Base-by-base conservation (phyloP, 768 basidiomycete genomes). In the Hemileccinum rubropunctum region DNA sequence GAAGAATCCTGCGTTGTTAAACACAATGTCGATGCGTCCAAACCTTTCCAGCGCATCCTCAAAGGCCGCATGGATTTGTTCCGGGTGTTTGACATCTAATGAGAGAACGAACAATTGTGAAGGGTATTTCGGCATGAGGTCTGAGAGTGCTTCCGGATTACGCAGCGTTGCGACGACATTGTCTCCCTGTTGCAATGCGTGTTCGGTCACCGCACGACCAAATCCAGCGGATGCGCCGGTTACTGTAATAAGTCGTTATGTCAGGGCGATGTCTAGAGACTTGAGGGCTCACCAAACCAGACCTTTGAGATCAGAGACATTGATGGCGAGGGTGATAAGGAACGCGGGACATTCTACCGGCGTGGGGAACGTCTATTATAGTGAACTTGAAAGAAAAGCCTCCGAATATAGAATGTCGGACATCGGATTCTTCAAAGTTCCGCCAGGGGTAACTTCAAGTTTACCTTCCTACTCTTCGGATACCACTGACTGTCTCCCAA, bases 21-120 rank as follows among this genome's bases (percentile, higher is more conserved):
- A 69, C 6, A 78, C 76, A 42, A 77, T 59, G 45, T 78, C 78
- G 14, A 77, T 54, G 27, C 70, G 61, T 5, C 74, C 75, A 58
- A 77, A 78, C 13, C 54, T 56, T 26, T 63, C 58, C 35, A 68
- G 51, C 0, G 70, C 68, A 39, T 54, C 51, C 13, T 53, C 56
- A 50, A 78, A 79, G 0, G 67, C 73, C 6, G 56, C 55, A 9
- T 33, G 52, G 43, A 76, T 69, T 3, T 73, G 66, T 13, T 55
- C 50, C 2, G 49, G 51, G 18, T 57, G 50, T 18, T 61, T 68
- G 35, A 78, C 74, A 47, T 80, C 75, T 38, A 76, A 59, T 34
- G 62, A 60, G 53, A 76, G 55, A 44, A 72, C 49, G 51, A 76
- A 63, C 2, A 78, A 67, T 28, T 60, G 65, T 3, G 64, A 56